Conservation (phyloP, 129 eudicot species). For the Solidago caesia region DNA sequence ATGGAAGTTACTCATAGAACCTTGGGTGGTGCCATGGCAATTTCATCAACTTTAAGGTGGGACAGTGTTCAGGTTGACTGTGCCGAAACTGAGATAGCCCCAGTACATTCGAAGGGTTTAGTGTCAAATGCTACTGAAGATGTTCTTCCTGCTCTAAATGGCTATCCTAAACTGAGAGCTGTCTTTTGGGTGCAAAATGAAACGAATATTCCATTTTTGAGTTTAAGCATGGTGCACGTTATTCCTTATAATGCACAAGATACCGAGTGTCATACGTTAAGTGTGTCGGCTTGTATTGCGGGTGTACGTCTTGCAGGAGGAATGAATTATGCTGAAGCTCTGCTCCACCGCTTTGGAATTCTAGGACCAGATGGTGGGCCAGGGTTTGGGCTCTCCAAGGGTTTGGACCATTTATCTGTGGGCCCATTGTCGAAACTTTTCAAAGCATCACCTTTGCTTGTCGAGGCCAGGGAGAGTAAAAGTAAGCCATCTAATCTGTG, state of each 20-base stretch:
- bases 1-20: slow-evolving; percentile 81
- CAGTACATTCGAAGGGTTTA: slow-evolving; percentile 28
- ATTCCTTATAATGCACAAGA: slow-evolving; percentile 77
- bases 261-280: slow-evolving; percentile 83
- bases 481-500: slow-evolving; percentile 23
- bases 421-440: slow-evolving; percentile 90
- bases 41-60: slow-evolving; percentile 79
- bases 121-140: slow-evolving; percentile 12
- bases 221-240: slow-evolving; percentile 63
- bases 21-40: slow-evolving; percentile 89
- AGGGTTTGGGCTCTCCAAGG: slow-evolving; percentile 86
- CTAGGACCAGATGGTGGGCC: slow-evolving; percentile 94
- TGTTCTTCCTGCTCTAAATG: slow-evolving; percentile 41
- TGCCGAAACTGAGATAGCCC: slow-evolving; percentile 52
- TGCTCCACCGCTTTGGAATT: slow-evolving; percentile 89
- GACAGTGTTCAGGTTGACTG: slow-evolving; percentile 80
- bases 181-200: slow-evolving; percentile 86
- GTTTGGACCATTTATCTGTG: slow-evolving; percentile 70
- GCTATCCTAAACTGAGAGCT: slow-evolving; percentile 57
- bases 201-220: slow-evolving; percentile 54
- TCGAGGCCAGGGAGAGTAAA: slow-evolving; percentile 41
- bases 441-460: slow-evolving; percentile 59
- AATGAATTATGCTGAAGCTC: slow-evolving; percentile 80
- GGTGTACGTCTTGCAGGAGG: slow-evolving; percentile 98
- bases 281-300: slow-evolving; percentile 76